phyloP scores from a whole-genome alignment of 352 stramenopile species.

The Globisporangium nunn region DNA sequence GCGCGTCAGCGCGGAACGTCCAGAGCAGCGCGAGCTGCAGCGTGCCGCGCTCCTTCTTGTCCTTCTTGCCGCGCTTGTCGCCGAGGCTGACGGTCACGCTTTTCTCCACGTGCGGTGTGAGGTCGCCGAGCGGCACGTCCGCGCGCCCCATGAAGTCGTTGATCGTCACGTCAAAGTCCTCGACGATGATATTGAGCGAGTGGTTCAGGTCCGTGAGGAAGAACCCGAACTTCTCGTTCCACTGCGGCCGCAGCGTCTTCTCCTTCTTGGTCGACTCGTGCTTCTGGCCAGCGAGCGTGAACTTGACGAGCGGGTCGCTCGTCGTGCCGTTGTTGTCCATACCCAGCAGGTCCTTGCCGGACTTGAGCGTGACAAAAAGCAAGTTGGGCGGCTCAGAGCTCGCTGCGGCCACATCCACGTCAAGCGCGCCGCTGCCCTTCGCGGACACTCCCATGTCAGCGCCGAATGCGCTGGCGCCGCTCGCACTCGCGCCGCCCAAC shows the following conservation, averaged over 20 bases:
- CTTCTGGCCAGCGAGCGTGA: slow-evolving; percentile 65
- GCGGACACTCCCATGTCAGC: slow-evolving; percentile 3
- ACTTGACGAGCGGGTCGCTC: slow-evolving; percentile 84
- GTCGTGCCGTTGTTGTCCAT: slow-evolving; percentile 71
- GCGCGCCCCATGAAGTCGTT: slow-evolving; percentile 69
- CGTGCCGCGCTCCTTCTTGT: slow-evolving; percentile 50
- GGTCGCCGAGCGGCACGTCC: slow-evolving; percentile 39
- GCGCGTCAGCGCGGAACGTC: slow-evolving; percentile 39
- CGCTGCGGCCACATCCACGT: slow-evolving; percentile 26
- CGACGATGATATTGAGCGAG: slow-evolving; percentile 50
- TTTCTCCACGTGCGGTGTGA: slow-evolving; percentile 37
- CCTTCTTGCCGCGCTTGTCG: slow-evolving; percentile 41
- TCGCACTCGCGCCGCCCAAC: neutral
- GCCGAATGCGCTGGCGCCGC: slow-evolving; percentile 2
- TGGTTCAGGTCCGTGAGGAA: slow-evolving; percentile 30
- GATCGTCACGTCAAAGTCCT: slow-evolving; percentile 60
- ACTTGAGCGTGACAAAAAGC: slow-evolving; percentile 65
- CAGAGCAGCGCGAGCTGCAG: slow-evolving; percentile 48
- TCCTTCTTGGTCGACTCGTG: slow-evolving; percentile 54
- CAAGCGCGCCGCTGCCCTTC: slow-evolving; percentile 20
- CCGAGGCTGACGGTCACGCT: slow-evolving; percentile 36
- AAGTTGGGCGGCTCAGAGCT: slow-evolving; percentile 33
- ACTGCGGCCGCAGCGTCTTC: slow-evolving; percentile 72
- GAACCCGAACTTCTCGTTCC: slow-evolving; percentile 68
- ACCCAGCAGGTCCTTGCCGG: slow-evolving; percentile 64